Evolutionary conservation across 75 land plant species (phyloP), one percentile per base, ranked within the genome.

Genomic region (Sequoia sempervirens): DNA sequence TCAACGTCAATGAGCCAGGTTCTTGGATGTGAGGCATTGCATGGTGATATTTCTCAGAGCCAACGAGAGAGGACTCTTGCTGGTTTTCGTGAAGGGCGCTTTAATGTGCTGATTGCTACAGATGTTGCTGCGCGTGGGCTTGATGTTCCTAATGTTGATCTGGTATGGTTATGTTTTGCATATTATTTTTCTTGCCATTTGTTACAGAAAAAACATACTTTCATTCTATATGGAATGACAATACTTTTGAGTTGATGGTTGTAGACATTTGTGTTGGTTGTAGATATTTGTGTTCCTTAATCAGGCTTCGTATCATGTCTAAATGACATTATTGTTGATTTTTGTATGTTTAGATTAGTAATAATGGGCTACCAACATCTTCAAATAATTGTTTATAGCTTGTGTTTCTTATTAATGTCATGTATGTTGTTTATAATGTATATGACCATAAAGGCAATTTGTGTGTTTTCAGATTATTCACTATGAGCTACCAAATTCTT

Each of bases 101-200:
- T 96, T 84, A 89, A 89, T 75, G 84, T 97, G 7, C 79, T 97
- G 76, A 87, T 96, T 84, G 99, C 99, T 13, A 97, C 99, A 38
- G 99, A 97, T 90, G 98, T 97, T 85, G 99, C 99, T 86, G 93
- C 99, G 0, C 98, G 99, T 80, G 99, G 99, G 2, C 94, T 97
- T 64, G 99, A 97, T 85, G 88, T 97, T 79, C 98, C 99, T 43
- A 93, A 96, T 88, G 99, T 97, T 81, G 99, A 97, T 83, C 89
- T 97, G 86, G 96, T 97, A 72, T 81, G 2, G 13, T 70, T 9
- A 9, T 32, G 1, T 61, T 61, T 23, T 61, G 7, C 28, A 61
- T 61, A 20, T 61, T 6, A 23, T 23, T 61, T 61, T 23, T 28
- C 66, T 61, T 6, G 0, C 1, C 26, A 26, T 61, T 61, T 61